phyloP scores from a whole-genome alignment of 2,329 filamentous ascomycete species.

The Macrophomina pseudophaseolina region DNA sequence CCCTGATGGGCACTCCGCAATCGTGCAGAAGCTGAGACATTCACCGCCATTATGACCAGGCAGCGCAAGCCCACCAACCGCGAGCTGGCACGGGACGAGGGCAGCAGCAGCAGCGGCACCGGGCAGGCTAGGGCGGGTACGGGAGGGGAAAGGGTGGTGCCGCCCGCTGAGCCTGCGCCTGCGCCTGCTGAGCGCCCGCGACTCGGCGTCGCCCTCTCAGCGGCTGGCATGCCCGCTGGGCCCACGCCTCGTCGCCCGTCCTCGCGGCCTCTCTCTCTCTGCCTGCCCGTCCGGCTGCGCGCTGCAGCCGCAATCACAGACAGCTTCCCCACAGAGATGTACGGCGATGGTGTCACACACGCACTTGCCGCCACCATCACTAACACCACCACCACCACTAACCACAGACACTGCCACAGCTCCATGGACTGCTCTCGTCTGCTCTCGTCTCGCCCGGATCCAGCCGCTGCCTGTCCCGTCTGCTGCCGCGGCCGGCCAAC shows the following conservation, averaged over 20 bases:
- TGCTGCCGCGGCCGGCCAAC: not conserved
- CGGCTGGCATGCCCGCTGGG: not conserved
- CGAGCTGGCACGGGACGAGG: slow-evolving; percentile 11
- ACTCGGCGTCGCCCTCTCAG: not conserved
- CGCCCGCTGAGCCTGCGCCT: not conserved
- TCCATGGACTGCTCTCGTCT: too few relatives aligned
- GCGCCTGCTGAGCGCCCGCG: not conserved
- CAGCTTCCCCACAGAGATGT: slow-evolving; percentile 24
- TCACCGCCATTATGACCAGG: slow-evolving; percentile 24
- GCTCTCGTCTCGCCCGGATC: not conserved
- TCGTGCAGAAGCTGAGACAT: slow-evolving; percentile 22
- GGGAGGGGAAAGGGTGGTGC: slow-evolving; percentile 9
- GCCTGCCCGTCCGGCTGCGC: not conserved
- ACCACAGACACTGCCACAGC: not conserved
- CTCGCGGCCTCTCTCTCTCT: not conserved
- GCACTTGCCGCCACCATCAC: slow-evolving; percentile 11
- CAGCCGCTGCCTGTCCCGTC: not conserved
- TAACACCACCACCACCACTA: not conserved
- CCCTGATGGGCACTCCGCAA: slow-evolving; percentile 24
- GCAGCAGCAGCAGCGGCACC: not conserved
- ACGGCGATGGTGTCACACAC: slow-evolving; percentile 22
- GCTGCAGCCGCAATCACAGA: slow-evolving; percentile 24
- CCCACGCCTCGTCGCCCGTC: not conserved
- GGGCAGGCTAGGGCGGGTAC: slow-evolving; percentile 18
- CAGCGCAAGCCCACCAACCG: not conserved